A percentile compares a stretch with the other conserved stretches of the same genome.
Evolutionary conservation across 164 flowering plant species (phyloP).

Genomic region (Annona cherimola): DNA sequence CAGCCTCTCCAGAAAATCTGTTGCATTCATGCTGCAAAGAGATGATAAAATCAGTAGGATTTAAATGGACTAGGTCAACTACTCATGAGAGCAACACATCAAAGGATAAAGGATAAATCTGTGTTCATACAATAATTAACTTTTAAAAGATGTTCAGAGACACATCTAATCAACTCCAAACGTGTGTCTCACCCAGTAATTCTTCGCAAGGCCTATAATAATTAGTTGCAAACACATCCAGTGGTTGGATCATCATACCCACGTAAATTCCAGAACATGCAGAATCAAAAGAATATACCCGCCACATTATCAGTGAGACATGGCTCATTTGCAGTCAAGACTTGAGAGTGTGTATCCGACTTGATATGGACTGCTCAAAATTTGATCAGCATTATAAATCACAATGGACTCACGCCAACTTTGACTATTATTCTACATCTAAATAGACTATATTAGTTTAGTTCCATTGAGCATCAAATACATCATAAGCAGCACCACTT

Average conservation of each 20-base stretch:
- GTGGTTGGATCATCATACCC: too few relatives aligned
- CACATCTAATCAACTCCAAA: background rate
- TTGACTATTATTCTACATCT: background rate
- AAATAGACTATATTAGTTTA: background rate
- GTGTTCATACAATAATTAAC: background rate
- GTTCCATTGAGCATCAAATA: background rate
- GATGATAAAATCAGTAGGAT: background rate
- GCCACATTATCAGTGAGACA: background rate
- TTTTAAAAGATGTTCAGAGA: background rate
- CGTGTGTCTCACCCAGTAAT: background rate
- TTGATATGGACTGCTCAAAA: background rate
- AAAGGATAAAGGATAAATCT: background rate
- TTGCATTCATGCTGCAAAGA: constrained; percentile 55
- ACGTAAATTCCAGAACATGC: too few relatives aligned
- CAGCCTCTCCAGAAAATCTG: constrained; percentile 66
- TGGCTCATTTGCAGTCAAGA: background rate
- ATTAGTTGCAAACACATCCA: background rate
- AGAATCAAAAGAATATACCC: background rate
- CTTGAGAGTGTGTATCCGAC: background rate
- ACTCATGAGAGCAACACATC: background rate
- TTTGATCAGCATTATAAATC: background rate
- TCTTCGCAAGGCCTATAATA: background rate
- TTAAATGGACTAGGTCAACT: background rate
- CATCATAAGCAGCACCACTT: background rate
- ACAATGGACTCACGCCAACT: background rate